Base-by-base conservation (phyloP, 768 basidiomycete genomes). In the Lactarius deliciosus region DNA sequence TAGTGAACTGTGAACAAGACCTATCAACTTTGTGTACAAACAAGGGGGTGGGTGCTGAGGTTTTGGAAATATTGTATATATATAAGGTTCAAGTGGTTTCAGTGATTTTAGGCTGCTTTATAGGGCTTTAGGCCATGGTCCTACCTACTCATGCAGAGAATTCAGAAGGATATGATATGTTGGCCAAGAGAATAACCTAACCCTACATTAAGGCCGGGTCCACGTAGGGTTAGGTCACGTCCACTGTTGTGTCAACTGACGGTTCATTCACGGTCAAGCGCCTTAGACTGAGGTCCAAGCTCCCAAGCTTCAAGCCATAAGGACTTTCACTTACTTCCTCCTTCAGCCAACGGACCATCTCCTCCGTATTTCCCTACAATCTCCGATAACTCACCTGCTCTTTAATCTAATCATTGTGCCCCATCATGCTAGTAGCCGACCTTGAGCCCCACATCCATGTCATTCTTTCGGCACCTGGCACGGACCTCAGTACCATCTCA, bases 401-500 rank as follows among this genome's bases (percentile, higher is more conserved):
- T 20, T 47, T 13, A 43, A 28, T 16, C 47, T 30, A 41, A 1
- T 45, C 25, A 28, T 30, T 30, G 58, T 62, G 53, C n/a, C 40
- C 38, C 38, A 45, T 43, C 64, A 65, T 69, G 70, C 56, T 60
- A 41, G 78, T 86, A 57, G 72, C 74, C 66, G 76, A 81, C 65
- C 81, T 92, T 70, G 83, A 86, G 75, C 81, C 83, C 15, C 81
- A 79, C 66, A 88, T 94, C 73, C 81, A 81, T 70, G 78, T 81
- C 65, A 91, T 94, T 75, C 85, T 94, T 60, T 81, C 85, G 36
- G 87, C 88, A 22, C 92, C 92, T 3, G 87, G 85, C 57, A 88
- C 85, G 57, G 90, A 94, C 81, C 82, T 94, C 72, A 68, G 80
- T 56, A 90, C 88, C 56, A 91, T 94, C 76, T 91, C 87, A 74